A percentile compares a stretch with the other conserved stretches of the same genome.
Conservation (phyloP, 208 protist genomes). For the Trypanosoma theileri region DNA sequence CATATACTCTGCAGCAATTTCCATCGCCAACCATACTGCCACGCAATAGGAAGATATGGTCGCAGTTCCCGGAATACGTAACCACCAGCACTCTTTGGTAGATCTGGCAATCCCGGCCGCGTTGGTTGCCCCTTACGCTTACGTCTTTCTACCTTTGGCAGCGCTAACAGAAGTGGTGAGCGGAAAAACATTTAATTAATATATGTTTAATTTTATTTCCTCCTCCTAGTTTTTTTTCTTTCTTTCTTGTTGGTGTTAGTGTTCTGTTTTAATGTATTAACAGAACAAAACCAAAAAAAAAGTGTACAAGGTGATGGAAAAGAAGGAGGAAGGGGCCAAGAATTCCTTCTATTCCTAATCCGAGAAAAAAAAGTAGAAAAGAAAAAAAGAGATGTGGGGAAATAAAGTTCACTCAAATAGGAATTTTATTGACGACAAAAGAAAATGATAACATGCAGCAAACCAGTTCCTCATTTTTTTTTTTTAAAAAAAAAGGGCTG, state of each 20-base stretch:
- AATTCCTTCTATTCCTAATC: too few species aligned
- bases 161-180: slow-evolving; percentile 14
- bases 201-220: too few species aligned
- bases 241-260: neutral
- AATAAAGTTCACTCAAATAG: too few species aligned
- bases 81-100: slow-evolving; percentile 82
- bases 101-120: slow-evolving; percentile 52
- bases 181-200: slow-evolving; percentile 26
- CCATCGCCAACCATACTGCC: slow-evolving; percentile 90
- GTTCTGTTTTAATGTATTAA: neutral
- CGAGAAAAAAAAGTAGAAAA: too few species aligned
- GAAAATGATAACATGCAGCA: too few species aligned
- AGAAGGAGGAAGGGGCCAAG: neutral
- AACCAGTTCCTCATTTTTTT: too few species aligned
- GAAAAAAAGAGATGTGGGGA: too few species aligned
- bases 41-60: slow-evolving; percentile 65
- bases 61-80: slow-evolving; percentile 80
- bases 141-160: slow-evolving; percentile 67
- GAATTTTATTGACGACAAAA: too few species aligned
- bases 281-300: slow-evolving; percentile 17
- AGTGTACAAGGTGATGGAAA: slow-evolving; percentile 15
- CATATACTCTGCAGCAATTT: slow-evolving; percentile 60
- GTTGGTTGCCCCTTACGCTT: slow-evolving; percentile 39
- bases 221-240: neutral
- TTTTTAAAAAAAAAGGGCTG: too few species aligned